Evolutionary conservation across 129 eudicot species (phyloP).

Genomic region (Arctium lappa): DNA sequence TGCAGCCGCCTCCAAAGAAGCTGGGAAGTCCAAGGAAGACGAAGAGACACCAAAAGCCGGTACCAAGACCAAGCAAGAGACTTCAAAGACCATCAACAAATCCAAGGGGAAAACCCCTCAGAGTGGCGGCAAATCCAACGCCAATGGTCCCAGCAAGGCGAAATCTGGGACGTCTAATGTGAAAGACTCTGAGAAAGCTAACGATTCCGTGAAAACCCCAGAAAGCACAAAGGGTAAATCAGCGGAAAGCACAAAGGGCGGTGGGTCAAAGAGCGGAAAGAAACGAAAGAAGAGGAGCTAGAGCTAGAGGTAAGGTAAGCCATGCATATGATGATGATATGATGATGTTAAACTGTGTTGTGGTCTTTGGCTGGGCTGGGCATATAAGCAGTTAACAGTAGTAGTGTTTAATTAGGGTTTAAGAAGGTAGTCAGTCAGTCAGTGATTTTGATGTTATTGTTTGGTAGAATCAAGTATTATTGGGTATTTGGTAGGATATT

Average conservation of each 20-base stretch:
- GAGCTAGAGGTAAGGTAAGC: not conserved
- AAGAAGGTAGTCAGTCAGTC: conserved; percentile 1
- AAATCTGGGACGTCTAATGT: conserved; percentile 48
- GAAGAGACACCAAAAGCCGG: conserved; percentile 34
- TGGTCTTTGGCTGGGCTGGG: not conserved
- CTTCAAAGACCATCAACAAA: conserved; percentile 34
- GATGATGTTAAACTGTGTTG: not conserved
- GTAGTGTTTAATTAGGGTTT: conserved; percentile 24
- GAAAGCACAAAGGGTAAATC: conserved; percentile 48
- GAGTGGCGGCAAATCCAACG: conserved; percentile 34
- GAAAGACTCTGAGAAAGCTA: conserved; percentile 44
- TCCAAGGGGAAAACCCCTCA: conserved; percentile 55
- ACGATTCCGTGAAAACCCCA: conserved; percentile 36
- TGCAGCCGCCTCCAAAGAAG: conserved; percentile 25
- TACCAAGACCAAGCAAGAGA: conserved; percentile 44
- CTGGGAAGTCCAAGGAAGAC: conserved; percentile 53
- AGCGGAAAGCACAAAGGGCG: conserved; percentile 31
- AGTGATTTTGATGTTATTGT: conserved; percentile 25
- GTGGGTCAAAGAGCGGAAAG: conserved; percentile 49
- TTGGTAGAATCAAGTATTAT: conserved; percentile 21
- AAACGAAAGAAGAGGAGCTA: conserved; percentile 48
- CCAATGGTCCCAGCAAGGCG: conserved; percentile 33
- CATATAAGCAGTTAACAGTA: conserved; percentile 24
- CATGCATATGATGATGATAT: not conserved
- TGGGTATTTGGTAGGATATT: conserved; percentile 12